Conservation (phyloP, 75 land plant genomes). For the Pinus tabuliformis region DNA sequence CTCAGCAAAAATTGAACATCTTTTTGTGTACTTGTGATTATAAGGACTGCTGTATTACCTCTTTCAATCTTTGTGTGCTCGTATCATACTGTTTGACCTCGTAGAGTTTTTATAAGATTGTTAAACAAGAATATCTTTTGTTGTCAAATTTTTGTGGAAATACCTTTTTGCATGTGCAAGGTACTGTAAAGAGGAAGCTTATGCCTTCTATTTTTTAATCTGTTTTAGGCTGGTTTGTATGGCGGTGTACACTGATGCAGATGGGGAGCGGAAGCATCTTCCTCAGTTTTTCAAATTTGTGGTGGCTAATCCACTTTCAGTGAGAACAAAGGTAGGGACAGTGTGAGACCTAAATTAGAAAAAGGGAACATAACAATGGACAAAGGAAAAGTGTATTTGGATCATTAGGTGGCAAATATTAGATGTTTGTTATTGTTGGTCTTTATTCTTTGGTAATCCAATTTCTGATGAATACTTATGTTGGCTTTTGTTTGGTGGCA, state of each 20-base stretch:
- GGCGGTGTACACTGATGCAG: conserved; percentile 90
- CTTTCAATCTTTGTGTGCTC: too few relatives aligned
- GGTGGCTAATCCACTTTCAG: conserved; percentile 95
- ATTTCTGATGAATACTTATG: conserved; percentile 3
- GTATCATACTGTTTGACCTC: too few relatives aligned
- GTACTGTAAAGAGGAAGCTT: background rate
- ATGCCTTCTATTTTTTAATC: conserved; percentile 1
- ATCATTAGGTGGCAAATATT: background rate
- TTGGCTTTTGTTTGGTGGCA: background rate
- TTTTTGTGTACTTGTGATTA: too few relatives aligned
- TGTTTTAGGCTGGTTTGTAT: conserved; percentile 82
- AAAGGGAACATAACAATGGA: background rate
- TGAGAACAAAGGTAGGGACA: conserved; percentile 84
- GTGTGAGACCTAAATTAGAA: background rate
- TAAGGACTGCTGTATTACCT: too few relatives aligned
- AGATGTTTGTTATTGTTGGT: background rate
- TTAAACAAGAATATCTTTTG: background rate
- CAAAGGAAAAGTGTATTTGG: background rate
- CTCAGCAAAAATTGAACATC: too few relatives aligned
- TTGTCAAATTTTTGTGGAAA: background rate
- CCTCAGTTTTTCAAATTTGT: conserved; percentile 98
- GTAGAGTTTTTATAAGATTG: too few relatives aligned
- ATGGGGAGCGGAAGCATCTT: conserved; percentile 92
- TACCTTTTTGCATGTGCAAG: background rate
- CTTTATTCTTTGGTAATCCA: background rate